Evolutionary conservation across 2,329 filamentous ascomycete genomes (phyloP).

Genomic region (Orbilia quercus): DNA sequence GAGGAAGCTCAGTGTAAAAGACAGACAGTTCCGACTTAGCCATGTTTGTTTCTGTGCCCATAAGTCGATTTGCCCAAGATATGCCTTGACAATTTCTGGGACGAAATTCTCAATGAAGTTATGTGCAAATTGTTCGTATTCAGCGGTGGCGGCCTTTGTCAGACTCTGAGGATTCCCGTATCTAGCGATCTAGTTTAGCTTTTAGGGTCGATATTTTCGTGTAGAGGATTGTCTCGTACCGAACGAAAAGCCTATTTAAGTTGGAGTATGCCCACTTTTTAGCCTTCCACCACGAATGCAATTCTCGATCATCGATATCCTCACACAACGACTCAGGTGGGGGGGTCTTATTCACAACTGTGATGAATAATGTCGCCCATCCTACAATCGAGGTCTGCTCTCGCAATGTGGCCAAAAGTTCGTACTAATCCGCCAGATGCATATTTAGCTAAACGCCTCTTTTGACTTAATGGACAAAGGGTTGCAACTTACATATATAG

Average conservation of each 20-base stretch:
- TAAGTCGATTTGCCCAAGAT: conserved; percentile 93
- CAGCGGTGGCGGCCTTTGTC: conserved; percentile 74
- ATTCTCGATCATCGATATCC: conserved; percentile 84
- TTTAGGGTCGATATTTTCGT: conserved; percentile 28
- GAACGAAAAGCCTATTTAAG: conserved; percentile 91
- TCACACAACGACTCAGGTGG: conserved; percentile 83
- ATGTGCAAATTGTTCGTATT: conserved; percentile 84
- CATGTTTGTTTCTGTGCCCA: conserved; percentile 95
- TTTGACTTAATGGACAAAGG: background rate
- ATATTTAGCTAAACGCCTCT: background rate
- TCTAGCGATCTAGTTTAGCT: conserved; percentile 66
- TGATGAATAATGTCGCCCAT: conserved; percentile 95
- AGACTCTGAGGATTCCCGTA: conserved; percentile 88
- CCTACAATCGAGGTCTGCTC: conserved; percentile 85
- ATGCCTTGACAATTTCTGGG: conserved; percentile 94
- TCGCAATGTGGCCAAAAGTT: conserved; percentile 81
- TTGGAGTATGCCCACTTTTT: conserved; percentile 99
- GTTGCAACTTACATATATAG: conserved; percentile 81
- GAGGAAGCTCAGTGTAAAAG: conserved; percentile 91
- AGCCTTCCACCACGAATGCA: conserved; percentile 99
- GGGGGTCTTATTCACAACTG: conserved; percentile 84
- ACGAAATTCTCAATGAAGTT: conserved; percentile 91
- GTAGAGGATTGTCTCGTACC: conserved; percentile 68
- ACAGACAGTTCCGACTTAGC: conserved; percentile 93
- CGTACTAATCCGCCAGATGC: conserved; percentile 71